These are phyloP conservation scores for Dictyophora rubrovolvata DNA, from an alignment of 768 basidiomycete genomes.

Conservation along the genomic window DNA sequence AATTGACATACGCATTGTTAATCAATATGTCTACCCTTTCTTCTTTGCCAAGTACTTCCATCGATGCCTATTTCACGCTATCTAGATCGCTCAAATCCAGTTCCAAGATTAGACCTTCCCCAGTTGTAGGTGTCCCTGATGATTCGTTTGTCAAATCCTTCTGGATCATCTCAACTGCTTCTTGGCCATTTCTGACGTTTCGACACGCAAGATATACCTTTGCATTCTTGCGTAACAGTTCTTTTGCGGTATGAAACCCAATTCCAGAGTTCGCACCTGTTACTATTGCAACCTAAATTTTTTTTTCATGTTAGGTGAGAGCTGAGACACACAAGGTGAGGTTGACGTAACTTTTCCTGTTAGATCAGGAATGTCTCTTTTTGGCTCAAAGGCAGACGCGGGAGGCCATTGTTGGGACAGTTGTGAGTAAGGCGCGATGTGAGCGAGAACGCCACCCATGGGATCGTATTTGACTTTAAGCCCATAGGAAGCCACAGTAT, in stretches of 20 bases:
- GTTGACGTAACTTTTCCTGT: constrained; percentile 2
- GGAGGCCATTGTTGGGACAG: not conserved
- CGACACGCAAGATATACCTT: constrained; percentile 10
- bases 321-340: not conserved
- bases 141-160: not conserved
- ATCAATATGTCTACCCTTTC: constrained; percentile 9
- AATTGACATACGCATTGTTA: constrained; percentile 4
- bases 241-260: constrained; percentile 6
- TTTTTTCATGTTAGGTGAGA: not conserved
- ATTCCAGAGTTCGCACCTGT: constrained; percentile 4
- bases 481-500: too few relatives aligned
- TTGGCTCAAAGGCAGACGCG: not conserved
- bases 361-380: constrained; percentile 6
- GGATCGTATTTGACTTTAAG: not conserved
- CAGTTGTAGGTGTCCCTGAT: not conserved
- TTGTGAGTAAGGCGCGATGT: not conserved
- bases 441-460: not conserved
- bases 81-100: constrained; percentile 8
- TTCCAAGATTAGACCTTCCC: not conserved
- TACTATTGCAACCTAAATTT: not conserved
- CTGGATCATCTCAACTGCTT: constrained; percentile 3
- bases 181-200: not conserved
- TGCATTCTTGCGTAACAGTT: constrained; percentile 9
- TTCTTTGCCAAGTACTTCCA: constrained; percentile 9
- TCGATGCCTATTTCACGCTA: constrained; percentile 8